Base-by-base conservation (phyloP, 495 filamentous ascomycete genomes). In the Polyplosphaeria fusca region DNA sequence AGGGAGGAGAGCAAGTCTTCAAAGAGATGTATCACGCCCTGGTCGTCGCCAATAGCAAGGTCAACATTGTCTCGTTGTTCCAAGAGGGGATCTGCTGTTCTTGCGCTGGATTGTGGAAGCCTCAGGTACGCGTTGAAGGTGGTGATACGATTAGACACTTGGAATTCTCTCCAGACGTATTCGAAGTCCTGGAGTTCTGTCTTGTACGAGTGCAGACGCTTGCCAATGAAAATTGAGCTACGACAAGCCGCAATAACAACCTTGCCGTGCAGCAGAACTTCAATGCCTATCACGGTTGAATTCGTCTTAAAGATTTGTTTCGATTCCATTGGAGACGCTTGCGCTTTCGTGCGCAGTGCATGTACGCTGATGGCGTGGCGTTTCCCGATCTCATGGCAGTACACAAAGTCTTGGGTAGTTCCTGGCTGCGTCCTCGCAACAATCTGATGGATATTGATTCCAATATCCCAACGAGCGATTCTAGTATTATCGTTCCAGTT, bases 1-100 rank as follows among this genome's bases (percentile, higher is more conserved):
- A 93, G 65, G 43, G 81, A 80, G 18, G 76, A 72, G 5, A 88
- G 55, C 19, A 94, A 66, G 68, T 94, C 85, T 57, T 84, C 78
- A 66, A 94, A 93, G 12, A 93, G 67, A 64, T 87, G 78, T 25
- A 97, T 86, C 27, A 81, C 80, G 30, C 93, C 93, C 27, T 78
- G 76, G 19, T 79, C 74, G 49, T 86, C 83, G 26, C 94, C 93
- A 43, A 95, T 68, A 2, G 79, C 87, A 27, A 98, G 59, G 63
- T 95, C 85, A 12, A 72, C 25, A 13, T 41, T 86, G 69, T 7
- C 65, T 37, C 73, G 49, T 64, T 71, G 41, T 63, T 62, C 32
- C 71, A 60, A 38, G 16, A 55, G 25, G 4, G 24, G 2, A 2
- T 52, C 41, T 42, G 61, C 65, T 19, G 50, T 38, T 28, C 58